These are phyloP conservation scores for Wallacemonas sp. DNA, from an alignment of 208 protist genomes.

Conservation along the genomic window DNA sequence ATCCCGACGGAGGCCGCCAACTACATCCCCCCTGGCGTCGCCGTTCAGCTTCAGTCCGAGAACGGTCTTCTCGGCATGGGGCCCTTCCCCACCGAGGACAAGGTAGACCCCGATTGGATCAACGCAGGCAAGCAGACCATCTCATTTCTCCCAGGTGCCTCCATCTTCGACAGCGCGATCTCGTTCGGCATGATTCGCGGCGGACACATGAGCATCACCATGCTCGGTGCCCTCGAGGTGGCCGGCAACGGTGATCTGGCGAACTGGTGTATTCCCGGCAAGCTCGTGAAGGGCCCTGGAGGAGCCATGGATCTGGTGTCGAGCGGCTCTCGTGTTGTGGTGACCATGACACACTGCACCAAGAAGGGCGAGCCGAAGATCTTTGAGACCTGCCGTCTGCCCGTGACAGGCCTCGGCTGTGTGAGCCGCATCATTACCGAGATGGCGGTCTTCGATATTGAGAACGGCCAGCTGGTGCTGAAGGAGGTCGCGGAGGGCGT, in stretches of 20 bases:
- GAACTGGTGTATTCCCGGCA: constrained; percentile 98
- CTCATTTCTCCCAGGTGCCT: constrained; percentile 92
- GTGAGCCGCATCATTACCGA: constrained; percentile 97
- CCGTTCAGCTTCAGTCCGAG: constrained; percentile 91
- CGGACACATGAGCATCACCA: constrained; percentile 95
- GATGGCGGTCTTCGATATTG: constrained; percentile 96
- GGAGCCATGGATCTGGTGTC: constrained; percentile 97
- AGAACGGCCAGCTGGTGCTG: constrained; percentile 78
- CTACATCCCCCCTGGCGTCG: constrained; percentile 83
- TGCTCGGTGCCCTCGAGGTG: constrained; percentile 97
- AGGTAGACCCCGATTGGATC: constrained; percentile 94
- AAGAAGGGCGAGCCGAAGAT: constrained; percentile 96
- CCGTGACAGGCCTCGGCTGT: constrained; percentile 89
- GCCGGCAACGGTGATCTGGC: constrained; percentile 93
- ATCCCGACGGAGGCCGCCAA: constrained; percentile 95
- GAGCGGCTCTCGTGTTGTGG: constrained; percentile 92
- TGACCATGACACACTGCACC: constrained; percentile 96
- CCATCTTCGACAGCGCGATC: constrained; percentile 91
- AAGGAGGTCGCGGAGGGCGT: constrained; percentile 92
- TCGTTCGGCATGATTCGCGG: constrained; percentile 98
- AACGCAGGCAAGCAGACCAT: constrained; percentile 98
- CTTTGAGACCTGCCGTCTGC: constrained; percentile 91
- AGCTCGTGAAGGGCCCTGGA: constrained; percentile 98
- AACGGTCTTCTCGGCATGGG: constrained; percentile 94
- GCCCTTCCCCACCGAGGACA: constrained; percentile 85